Conservation (phyloP, 805 yeast species). For the Saturnispora hagleri region DNA sequence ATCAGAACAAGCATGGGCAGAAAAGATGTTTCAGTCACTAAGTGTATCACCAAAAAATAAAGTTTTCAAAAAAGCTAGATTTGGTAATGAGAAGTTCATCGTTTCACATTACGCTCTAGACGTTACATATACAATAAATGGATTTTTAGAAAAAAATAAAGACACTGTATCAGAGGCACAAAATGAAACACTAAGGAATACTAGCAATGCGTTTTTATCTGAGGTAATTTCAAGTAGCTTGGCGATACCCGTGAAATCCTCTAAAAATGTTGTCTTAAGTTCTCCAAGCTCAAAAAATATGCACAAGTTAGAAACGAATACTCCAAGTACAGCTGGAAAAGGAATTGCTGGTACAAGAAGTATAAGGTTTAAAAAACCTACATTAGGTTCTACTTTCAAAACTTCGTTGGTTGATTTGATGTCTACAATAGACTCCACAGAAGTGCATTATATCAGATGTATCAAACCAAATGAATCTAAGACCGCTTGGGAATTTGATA, state of each 20-base stretch:
- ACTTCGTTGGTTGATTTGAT: conserved; percentile 84
- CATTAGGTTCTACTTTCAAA: conserved; percentile 90
- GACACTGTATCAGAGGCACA: conserved; percentile 96
- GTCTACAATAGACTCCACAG: conserved; percentile 86
- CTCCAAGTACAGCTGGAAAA: not conserved
- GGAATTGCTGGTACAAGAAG: conserved; percentile 16
- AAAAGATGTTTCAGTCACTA: conserved; percentile 78
- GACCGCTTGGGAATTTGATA: conserved; percentile 91
- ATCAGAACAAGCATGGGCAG: conserved; percentile 84
- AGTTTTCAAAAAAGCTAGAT: conserved; percentile 89
- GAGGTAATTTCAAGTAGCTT: conserved; percentile 54
- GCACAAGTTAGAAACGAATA: too few species aligned
- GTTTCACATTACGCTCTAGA: conserved; percentile 93
- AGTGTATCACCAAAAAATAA: conserved; percentile 66
- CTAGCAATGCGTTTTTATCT: conserved; percentile 59
- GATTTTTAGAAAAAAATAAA: conserved; percentile 92
- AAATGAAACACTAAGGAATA: conserved; percentile 64
- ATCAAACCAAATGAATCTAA: conserved; percentile 93
- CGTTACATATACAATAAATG: conserved; percentile 84
- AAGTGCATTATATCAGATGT: conserved; percentile 94
- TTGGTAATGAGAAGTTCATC: conserved; percentile 83
- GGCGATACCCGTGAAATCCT: conserved; percentile 32
- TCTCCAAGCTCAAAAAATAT: not conserved
- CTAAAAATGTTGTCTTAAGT: not conserved
- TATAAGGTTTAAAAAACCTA: conserved; percentile 59